These are phyloP conservation scores for Lasiodiplodia sp. DNA, from an alignment of 2,329 filamentous ascomycete genomes.

Conservation along the genomic window DNA sequence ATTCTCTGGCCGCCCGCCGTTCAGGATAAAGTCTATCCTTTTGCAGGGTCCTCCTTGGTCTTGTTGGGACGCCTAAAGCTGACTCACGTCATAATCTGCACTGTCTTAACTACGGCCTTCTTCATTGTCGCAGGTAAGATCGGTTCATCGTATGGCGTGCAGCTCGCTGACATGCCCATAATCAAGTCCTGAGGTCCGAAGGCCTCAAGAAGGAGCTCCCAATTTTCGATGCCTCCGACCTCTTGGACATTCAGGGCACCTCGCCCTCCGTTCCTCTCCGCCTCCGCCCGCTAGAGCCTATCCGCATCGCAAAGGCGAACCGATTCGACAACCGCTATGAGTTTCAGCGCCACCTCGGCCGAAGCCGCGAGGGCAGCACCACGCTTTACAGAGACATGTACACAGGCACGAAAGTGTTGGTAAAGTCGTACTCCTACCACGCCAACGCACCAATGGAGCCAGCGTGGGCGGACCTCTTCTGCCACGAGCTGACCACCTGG, in stretches of 20 bases:
- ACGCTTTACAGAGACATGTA: slow-evolving; percentile 14
- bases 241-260: neutral
- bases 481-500: slow-evolving; percentile 32
- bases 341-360: slow-evolving; percentile 6
- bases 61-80: slow-evolving; percentile 3
- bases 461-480: neutral
- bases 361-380: neutral
- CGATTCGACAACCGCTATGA: slow-evolving; percentile 16
- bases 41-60: slow-evolving; percentile 1
- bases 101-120: neutral
- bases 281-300: neutral
- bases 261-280: neutral
- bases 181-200: neutral
- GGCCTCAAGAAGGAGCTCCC: neutral
- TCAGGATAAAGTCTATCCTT: neutral
- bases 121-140: slow-evolving; percentile 1
- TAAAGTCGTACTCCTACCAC: slow-evolving; percentile 1
- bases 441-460: neutral
- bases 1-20: slow-evolving; percentile 11
- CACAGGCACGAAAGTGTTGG: neutral
- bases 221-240: neutral
- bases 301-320: slow-evolving; percentile 19
- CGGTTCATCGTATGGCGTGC: neutral
- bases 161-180: neutral
- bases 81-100: slow-evolving; percentile 3